These are phyloP conservation scores for Leptographium lundbergii DNA, from an alignment of 2,329 filamentous ascomycete genomes.

Conservation along the genomic window DNA sequence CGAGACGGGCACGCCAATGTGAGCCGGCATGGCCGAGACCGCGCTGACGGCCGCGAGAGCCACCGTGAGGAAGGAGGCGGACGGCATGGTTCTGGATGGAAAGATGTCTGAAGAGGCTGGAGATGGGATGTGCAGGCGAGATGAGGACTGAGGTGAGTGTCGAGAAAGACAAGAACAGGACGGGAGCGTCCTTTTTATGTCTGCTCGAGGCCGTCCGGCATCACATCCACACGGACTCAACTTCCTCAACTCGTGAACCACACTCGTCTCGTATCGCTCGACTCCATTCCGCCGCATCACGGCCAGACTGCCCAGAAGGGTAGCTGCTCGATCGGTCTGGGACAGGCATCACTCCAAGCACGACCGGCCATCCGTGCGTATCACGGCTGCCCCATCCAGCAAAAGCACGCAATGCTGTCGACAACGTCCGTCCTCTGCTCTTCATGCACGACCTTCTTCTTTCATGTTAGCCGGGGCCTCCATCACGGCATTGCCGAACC, in stretches of 20 bases:
- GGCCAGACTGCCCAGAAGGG: conserved; percentile 1
- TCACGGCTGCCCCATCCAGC: not conserved
- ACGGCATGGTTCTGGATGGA: conserved; percentile 7
- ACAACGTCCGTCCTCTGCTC: not conserved
- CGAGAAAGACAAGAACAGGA: not conserved
- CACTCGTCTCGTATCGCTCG: not conserved
- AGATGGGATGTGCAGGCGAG: not conserved
- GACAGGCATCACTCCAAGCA: not conserved
- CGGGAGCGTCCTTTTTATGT: not conserved
- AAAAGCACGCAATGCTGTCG: not conserved
- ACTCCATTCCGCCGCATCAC: not conserved
- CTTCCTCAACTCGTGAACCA: too few species aligned
- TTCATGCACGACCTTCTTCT: conserved; percentile 3
- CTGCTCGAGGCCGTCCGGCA: too few species aligned
- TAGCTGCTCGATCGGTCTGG: not conserved
- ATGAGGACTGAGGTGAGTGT: not conserved
- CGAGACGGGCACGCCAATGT: not conserved
- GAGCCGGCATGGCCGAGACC: conserved; percentile 6
- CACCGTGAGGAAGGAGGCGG: not conserved
- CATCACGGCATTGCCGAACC: not conserved
- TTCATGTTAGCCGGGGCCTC: conserved; percentile 5
- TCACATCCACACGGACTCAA: too few species aligned
- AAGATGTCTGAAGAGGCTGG: too few species aligned
- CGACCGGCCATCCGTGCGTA: not conserved
- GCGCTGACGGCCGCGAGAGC: conserved; percentile 4